phyloP scores from a whole-genome alignment of 2,329 filamentous ascomycete species.

The Sclerotinia trifoliorum region DNA sequence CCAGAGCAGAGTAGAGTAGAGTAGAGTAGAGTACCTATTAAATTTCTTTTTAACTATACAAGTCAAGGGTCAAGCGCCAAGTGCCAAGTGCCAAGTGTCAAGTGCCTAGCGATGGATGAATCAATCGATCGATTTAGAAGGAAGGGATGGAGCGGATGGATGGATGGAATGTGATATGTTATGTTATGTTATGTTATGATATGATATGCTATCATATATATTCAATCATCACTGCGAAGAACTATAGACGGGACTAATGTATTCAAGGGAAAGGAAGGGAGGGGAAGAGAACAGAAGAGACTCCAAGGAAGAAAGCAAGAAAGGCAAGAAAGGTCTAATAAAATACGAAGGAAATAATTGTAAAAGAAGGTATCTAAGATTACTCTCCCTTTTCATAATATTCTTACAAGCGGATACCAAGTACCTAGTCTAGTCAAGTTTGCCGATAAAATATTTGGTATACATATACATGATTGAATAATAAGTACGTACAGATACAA shows the following conservation, averaged over 20 bases:
- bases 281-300: constrained; percentile 47
- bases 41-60: too few relatives aligned
- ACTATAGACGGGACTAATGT: constrained; percentile 79
- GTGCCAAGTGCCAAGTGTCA: too few relatives aligned
- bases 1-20: too few relatives aligned
- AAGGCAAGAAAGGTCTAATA: constrained; percentile 73
- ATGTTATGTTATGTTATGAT: neutral
- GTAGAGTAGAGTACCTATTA: too few relatives aligned
- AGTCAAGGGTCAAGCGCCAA: too few relatives aligned
- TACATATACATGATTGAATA: constrained; percentile 13
- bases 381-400: neutral
- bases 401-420: neutral
- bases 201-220: neutral
- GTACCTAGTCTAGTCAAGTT: neutral
- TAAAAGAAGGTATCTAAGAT: constrained; percentile 21
- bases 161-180: too few relatives aligned
- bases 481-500: constrained; percentile 16
- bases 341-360: constrained; percentile 45
- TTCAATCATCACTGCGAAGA: constrained; percentile 84
- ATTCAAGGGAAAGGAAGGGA: constrained; percentile 60
- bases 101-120: too few relatives aligned
- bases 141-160: too few relatives aligned
- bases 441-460: constrained; percentile 2
- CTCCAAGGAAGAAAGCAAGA: too few relatives aligned
- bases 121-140: too few relatives aligned